Percentiles rank a stretch among this genome's conserved stretches.
phyloP scores from a whole-genome alignment of 208 protist species.

The Crithidia fasciculata region DNA sequence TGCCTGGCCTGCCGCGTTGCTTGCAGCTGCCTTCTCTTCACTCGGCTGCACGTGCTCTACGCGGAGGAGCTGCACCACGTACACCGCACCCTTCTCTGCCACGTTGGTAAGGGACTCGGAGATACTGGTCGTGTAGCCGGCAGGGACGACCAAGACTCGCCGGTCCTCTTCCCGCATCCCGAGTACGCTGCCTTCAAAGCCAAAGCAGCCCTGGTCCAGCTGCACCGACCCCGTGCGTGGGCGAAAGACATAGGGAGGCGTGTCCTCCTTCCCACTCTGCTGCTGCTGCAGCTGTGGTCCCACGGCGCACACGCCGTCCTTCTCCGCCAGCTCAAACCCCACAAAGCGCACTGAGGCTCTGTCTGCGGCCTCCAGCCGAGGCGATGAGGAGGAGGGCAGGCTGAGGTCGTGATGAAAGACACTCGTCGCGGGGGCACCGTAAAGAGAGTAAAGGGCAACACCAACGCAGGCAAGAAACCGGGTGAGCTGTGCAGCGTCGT shows the following conservation, averaged over 20 bases:
- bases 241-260: slow-evolving; percentile 51
- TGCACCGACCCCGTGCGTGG: slow-evolving; percentile 44
- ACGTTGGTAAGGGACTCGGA: slow-evolving; percentile 35
- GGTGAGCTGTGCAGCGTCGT: slow-evolving; percentile 37
- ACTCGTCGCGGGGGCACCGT: slow-evolving; percentile 45
- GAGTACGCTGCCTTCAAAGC: slow-evolving; percentile 69
- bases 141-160: slow-evolving; percentile 54
- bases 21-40: neutral
- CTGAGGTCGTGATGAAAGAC: slow-evolving; percentile 58
- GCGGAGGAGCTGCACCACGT: slow-evolving; percentile 64
- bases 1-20: neutral
- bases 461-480: slow-evolving; percentile 64
- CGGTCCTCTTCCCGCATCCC: slow-evolving; percentile 64
- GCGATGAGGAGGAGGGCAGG: slow-evolving; percentile 39
- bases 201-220: slow-evolving; percentile 41
- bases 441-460: slow-evolving; percentile 64
- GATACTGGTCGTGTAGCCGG: slow-evolving; percentile 27
- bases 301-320: slow-evolving; percentile 20
- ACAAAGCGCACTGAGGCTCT: slow-evolving; percentile 45
- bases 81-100: slow-evolving; percentile 39
- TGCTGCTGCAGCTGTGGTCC: slow-evolving; percentile 13
- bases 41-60: slow-evolving; percentile 39
- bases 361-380: slow-evolving; percentile 41
- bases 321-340: slow-evolving; percentile 44
- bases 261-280: slow-evolving; percentile 20